Base-by-base conservation (phyloP, 2,329 filamentous ascomycete species). In the Ophiocordyceps sinensis region DNA sequence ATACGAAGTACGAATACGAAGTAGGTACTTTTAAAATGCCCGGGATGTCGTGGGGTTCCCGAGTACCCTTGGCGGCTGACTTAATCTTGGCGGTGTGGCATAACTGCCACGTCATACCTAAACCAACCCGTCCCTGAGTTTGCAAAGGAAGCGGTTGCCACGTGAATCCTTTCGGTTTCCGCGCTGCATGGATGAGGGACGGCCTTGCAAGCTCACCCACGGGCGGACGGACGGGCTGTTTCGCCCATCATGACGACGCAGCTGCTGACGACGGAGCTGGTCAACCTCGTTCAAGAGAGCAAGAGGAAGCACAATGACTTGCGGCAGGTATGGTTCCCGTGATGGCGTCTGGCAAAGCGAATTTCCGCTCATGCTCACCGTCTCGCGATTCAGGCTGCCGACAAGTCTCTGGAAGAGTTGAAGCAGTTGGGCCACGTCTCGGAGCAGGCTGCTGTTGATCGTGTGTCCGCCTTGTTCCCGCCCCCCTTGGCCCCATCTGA, bases 231-330 rank as follows among this genome's bases (percentile, higher is more conserved):
- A 38, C 43, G 34, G 42, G 43, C 48, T 38, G 44, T 41, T 40
- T 44, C 44, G 50, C 47, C 48, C 60, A 79, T 66, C 54, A 94
- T 94, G 87, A 93, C 87, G 61, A 82, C 86, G 54, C 85, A 93
- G 73, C 79, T 94, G 55, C 74, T 95, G 54, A 79, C 81, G 56
- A 80, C 84, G 44, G 88, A 95, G 73, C 76, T 95, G 60, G 77
- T 82, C 55, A 93, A 85, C 65, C 77, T 95, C 59, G 82, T 94
- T 53, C 85, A 93, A 62, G 91, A 98, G 68, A 91, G 88, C 58
- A 96, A 94, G 65, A 77, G 89, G 54, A 96, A 94, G 64, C 82
- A 95, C 61, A 77, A 82, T 51, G 91, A 96, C 54, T 71, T 98
- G 41, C 79, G 84, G 67, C 84, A 83, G 72, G 83, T 82, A 64